phyloP scores from a whole-genome alignment of 495 filamentous ascomycete species.

The Aspergillus baeticus region DNA sequence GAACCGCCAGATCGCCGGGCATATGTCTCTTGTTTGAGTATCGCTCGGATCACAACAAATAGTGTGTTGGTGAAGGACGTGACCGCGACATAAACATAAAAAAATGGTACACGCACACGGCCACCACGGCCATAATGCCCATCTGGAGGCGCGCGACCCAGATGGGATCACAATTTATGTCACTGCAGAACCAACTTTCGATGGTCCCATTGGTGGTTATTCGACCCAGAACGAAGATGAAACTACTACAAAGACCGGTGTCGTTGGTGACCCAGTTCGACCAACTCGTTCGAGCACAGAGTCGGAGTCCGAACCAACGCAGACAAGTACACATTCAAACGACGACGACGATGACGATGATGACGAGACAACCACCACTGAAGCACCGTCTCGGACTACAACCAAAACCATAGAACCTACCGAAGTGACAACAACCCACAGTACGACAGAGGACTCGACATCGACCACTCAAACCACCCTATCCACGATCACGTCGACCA shows the following conservation, averaged over 20 bases:
- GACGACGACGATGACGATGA: slow-evolving; percentile 6
- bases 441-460: slow-evolving; percentile 13
- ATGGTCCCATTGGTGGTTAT: slow-evolving; percentile 55
- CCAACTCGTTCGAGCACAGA: slow-evolving; percentile 19
- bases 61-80: not conserved
- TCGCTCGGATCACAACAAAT: not conserved
- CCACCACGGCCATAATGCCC: slow-evolving; percentile 25
- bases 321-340: slow-evolving; percentile 10
- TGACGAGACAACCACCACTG: slow-evolving; percentile 22
- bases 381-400: slow-evolving; percentile 13
- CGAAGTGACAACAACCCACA: slow-evolving; percentile 19
- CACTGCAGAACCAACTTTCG: slow-evolving; percentile 55
- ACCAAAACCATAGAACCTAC: slow-evolving; percentile 13
- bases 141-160: slow-evolving; percentile 26
- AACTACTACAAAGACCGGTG: slow-evolving; percentile 7
- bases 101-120: slow-evolving; percentile 28
- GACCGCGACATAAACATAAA: not conserved
- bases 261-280: slow-evolving; percentile 21
- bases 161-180: slow-evolving; percentile 46
- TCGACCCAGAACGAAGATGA: slow-evolving; percentile 36
- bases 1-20: not conserved
- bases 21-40: slow-evolving; percentile 1
- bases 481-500: slow-evolving; percentile 25
- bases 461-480: slow-evolving; percentile 14
- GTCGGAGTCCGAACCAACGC: slow-evolving; percentile 15